Conservation (phyloP, 225 moss, liverwort and hornwort species). For the Marchantia polymorpha region DNA sequence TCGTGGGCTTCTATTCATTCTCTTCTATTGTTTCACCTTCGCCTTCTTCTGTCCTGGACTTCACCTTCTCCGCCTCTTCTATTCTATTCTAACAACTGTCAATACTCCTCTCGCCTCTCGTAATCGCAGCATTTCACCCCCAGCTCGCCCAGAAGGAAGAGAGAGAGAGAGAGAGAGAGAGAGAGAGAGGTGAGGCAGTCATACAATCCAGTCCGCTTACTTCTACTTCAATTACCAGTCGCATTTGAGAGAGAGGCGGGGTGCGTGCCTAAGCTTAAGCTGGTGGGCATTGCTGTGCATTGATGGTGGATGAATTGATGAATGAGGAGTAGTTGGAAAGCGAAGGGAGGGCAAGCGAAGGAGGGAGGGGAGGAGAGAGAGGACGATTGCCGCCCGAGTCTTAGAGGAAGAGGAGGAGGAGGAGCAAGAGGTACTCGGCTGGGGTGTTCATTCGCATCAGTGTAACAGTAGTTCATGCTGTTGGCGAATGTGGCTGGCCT, state of each 20-base stretch:
- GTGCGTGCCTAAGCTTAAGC: not conserved
- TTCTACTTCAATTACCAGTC: not conserved
- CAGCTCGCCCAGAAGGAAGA: not conserved
- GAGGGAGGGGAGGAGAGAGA: not conserved
- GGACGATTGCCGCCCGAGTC: not conserved
- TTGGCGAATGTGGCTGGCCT: not conserved
- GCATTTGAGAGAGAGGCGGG: not conserved
- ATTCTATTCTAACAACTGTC: constrained; percentile 1
- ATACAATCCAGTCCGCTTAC: not conserved
- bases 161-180: not conserved
- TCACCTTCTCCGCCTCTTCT: constrained; percentile 9
- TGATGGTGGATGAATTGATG: constrained; percentile 4
- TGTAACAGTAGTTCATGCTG: not conserved
- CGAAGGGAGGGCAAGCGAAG: not conserved
- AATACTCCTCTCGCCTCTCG: not conserved
- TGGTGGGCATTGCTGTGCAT: not conserved
- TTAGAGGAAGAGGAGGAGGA: not conserved
- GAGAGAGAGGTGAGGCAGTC: not conserved
- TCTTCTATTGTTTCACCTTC: constrained; percentile 6
- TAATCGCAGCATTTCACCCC: not conserved
- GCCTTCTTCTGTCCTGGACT: not conserved
- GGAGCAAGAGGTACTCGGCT: not conserved
- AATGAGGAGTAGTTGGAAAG: constrained; percentile 17
- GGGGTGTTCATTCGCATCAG: not conserved
- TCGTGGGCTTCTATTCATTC: not conserved